Evolutionary conservation across 176 grass and related monocot species (phyloP).

Genomic region (Thinopyrum elongatum): DNA sequence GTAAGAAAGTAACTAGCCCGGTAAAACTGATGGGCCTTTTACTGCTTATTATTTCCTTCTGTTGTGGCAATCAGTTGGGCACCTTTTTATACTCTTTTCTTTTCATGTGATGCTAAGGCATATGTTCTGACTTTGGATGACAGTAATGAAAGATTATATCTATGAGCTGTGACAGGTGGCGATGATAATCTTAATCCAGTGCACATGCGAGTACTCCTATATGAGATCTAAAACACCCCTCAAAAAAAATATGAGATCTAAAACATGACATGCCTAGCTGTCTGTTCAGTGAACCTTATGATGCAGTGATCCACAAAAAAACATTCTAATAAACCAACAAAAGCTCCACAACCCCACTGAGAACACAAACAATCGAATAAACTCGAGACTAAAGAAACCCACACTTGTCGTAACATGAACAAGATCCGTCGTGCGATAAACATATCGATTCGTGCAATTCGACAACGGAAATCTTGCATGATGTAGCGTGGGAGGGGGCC

Average conservation of each 20-base stretch:
- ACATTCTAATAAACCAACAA: constrained; percentile 29
- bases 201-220: constrained; percentile 34
- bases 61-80: neutral
- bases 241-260: constrained; percentile 18
- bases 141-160: constrained; percentile 23
- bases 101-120: constrained; percentile 13
- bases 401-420: neutral
- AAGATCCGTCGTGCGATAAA: neutral
- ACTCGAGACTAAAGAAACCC: neutral
- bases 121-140: constrained; percentile 28
- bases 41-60: neutral
- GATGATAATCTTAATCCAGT: constrained; percentile 46
- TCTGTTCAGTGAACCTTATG: constrained; percentile 45
- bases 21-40: neutral
- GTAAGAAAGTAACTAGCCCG: neutral
- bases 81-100: neutral
- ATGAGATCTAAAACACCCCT: no score
- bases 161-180: constrained; percentile 41
- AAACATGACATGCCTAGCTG: constrained; percentile 50
- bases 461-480: neutral
- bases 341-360: constrained; percentile 34
- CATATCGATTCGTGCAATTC: neutral
- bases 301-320: constrained; percentile 50
- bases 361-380: constrained; percentile 5
- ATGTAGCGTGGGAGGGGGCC: neutral